Base-by-base conservation (phyloP, 176 grass and related monocot species). In the Bonia amplexicaulis region DNA sequence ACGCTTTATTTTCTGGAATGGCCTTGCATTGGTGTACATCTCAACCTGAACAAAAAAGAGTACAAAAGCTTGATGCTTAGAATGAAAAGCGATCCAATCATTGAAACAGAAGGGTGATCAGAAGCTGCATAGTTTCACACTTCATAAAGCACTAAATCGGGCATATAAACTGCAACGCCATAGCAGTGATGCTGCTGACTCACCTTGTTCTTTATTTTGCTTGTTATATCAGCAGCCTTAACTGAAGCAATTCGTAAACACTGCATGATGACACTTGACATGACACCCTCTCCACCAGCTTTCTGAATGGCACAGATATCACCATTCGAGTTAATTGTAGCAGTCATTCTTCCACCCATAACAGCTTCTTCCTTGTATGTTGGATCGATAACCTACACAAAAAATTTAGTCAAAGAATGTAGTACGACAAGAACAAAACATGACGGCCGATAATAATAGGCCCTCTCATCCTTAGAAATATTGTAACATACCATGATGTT, bases 271-370 rank as follows among this genome's bases (percentile, higher is more conserved):
- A 93, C 86, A 84, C 93, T 91, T 84, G 96, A 91, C 81, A 89
- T 69, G 69, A 96, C 77, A 79, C 93, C 96, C 77, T 96, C 91
- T 67, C 90, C 93, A 78, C 96, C 96, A 53, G 93, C 88, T 84
- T 99, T 99, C 76, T 99, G 96, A 76, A 99, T 90, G 57, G 93
- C 59, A 83, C 96, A 99, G 48, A 99, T 79, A 89, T 99, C 96
- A 58, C 96, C 93, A 62, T 91, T 99, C 51, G 90, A 92, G 80
- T 99, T 99, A 84, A 99, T 41, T 37, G 91, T 99, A 83, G 85
- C 81, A 57, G 93, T 99, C 96, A 99, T 92, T 76, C 90, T 94
- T 69, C 93, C 96, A 69, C 96, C 90, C 93, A 94, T 94, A 45
- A 96, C 86, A 63, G 88, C 88, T 86, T 99, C 96, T 89, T 99